These are phyloP conservation scores for Epichloe scottii DNA, from an alignment of 2,329 filamentous ascomycete genomes.

Conservation along the genomic window DNA sequence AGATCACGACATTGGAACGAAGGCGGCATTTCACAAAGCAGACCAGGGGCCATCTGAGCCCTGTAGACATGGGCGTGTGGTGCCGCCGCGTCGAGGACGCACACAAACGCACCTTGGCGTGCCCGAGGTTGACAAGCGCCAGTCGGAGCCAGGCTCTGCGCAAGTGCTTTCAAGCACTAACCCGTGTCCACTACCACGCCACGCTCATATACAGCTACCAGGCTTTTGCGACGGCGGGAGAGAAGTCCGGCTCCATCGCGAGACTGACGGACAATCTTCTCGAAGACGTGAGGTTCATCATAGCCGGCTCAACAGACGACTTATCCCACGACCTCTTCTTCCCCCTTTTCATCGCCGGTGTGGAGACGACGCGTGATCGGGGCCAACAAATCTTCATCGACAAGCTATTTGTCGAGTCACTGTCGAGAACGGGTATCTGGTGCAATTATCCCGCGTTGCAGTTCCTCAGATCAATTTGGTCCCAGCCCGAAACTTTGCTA, in stretches of 20 bases:
- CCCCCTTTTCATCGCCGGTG: conserved; percentile 7
- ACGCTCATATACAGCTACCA: conserved; percentile 12
- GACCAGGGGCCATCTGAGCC: background rate
- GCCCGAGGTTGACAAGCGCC: conserved; percentile 6
- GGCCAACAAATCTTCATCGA: conserved; percentile 1
- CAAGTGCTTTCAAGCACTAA: conserved; percentile 8
- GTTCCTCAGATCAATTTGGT: conserved; percentile 4
- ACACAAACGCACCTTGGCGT: background rate
- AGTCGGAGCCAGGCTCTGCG: conserved; percentile 3
- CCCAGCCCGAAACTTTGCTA: background rate
- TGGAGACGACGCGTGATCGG: background rate
- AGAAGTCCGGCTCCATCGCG: background rate
- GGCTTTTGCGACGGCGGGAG: conserved; percentile 5
- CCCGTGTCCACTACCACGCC: conserved; percentile 10
- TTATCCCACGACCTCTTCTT: conserved; percentile 7
- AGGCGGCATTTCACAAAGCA: background rate
- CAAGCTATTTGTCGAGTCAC: conserved; percentile 2
- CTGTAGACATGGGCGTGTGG: conserved; percentile 5
- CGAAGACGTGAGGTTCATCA: conserved; percentile 1
- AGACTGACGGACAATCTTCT: background rate
- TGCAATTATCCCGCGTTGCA: conserved; percentile 7
- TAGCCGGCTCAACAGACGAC: conserved; percentile 3
- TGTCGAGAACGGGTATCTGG: conserved; percentile 4
- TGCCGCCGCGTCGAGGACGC: background rate
- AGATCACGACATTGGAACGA: conserved; percentile 4